Percentiles rank a stretch among this genome's conserved stretches.
Conservation (phyloP, 805 yeast species). For the Candida maris region DNA sequence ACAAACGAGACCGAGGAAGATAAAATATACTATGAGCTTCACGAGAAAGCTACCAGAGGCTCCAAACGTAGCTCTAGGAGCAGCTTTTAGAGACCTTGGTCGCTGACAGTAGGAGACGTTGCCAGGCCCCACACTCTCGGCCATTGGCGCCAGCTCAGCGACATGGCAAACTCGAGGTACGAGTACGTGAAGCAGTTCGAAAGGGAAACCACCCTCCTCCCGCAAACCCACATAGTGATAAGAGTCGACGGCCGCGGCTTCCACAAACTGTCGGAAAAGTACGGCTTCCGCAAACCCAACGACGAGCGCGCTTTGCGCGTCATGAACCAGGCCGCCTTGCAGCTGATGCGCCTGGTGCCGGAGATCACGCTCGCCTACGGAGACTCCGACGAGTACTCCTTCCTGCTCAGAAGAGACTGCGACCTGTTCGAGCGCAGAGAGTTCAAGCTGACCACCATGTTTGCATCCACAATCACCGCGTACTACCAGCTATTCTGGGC, state of each 20-base stretch:
- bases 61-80: too few relatives aligned
- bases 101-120: too few relatives aligned
- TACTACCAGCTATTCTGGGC: slow-evolving; percentile 71
- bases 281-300: slow-evolving; percentile 83
- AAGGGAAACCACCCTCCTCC: slow-evolving; percentile 64
- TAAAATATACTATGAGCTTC: too few relatives aligned
- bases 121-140: too few relatives aligned
- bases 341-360: slow-evolving; percentile 58
- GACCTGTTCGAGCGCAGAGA: slow-evolving; percentile 78
- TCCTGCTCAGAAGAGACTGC: slow-evolving; percentile 64
- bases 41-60: too few relatives aligned
- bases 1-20: too few relatives aligned
- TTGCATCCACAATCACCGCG: slow-evolving; percentile 79
- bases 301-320: slow-evolving; percentile 70
- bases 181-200: slow-evolving; percentile 88
- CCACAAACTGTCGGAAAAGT: slow-evolving; percentile 73
- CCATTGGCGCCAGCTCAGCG: too few relatives aligned
- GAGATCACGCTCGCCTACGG: slow-evolving; percentile 86
- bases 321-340: slow-evolving; percentile 78
- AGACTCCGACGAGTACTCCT: slow-evolving; percentile 92
- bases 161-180: slow-evolving; percentile 80
- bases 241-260: slow-evolving; percentile 94
- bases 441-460: slow-evolving; percentile 72
- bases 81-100: too few relatives aligned
- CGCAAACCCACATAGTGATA: slow-evolving; percentile 76